Base-by-base conservation (phyloP, 768 basidiomycete species). In the Boletales sp. region DNA sequence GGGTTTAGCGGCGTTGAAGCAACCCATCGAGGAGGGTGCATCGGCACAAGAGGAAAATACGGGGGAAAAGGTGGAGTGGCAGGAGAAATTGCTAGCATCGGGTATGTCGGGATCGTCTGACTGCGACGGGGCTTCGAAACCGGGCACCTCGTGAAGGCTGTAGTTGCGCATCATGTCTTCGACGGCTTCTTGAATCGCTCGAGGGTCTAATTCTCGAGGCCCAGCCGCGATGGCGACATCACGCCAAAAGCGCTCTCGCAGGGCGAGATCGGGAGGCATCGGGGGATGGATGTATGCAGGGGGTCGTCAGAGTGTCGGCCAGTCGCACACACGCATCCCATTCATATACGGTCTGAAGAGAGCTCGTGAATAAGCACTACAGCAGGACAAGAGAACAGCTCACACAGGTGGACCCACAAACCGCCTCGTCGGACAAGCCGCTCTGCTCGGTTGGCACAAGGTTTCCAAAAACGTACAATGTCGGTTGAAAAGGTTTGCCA, bases 181-280 rank as follows among this genome's bases (percentile, higher is more conserved):
- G 39, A 65, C 18, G 8, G 64, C 59, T 24, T 63, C 56, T 40
- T 40, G 55, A 8, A 63, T 53, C 6, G 35, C 44, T 2, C 14
- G 31, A 12, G 61, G 58, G 32, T 57, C 59, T 17, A 49, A 8
- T 21, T 34, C 31, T 14, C 45, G 30, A 4, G 52, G 56, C 5
- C 49, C 53, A 11, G 42, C 38, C 10, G 39, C 59, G 5, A 45
- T 45, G 10, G 56, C 55, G 9, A 63, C 53, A 27, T 65, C 56
- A 44, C 53, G 55, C 63, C 63, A 65, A 30, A 61, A 65, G 32
- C 56, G 61, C n/a, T 61, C 59, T 7, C 47, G 59, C 19, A 64
- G 19, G 7, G 59, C 30, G 40, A 5, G 4, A 29, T 48, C 53
- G 8, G 45, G 21, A 36, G 56, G 17, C 63, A 65, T 64, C 7